Evolutionary conservation across 495 filamentous ascomycete genomes (phyloP).

Genomic region (Achaetomiella virescens): DNA sequence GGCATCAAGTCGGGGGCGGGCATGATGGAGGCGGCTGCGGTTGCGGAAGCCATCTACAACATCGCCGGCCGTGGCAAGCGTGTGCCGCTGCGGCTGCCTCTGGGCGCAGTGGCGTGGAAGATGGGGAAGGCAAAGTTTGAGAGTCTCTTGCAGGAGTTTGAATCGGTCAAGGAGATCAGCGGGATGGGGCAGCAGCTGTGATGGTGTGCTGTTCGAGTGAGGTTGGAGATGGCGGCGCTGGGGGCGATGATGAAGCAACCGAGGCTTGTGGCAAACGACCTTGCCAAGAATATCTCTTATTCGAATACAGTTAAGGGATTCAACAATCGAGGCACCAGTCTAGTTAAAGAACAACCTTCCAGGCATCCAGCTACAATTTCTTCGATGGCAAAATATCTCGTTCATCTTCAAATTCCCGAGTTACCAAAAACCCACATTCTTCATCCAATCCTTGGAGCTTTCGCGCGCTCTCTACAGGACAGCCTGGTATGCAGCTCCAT

Average conservation of each 20-base stretch:
- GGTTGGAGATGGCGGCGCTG: not conserved
- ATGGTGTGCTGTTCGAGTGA: not conserved
- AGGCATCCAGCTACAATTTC: no score
- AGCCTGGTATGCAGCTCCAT: not conserved
- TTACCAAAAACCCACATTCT: no score
- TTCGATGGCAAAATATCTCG: no score
- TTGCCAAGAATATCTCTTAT: no score
- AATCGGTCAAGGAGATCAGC: conserved; percentile 30
- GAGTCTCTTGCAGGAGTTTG: conserved; percentile 30
- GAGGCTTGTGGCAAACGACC: no score
- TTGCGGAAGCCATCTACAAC: conserved; percentile 37
- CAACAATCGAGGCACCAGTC: no score
- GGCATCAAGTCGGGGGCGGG: conserved; percentile 24
- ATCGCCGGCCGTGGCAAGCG: conserved; percentile 20
- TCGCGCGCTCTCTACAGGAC: no score
- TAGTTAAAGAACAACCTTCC: no score
- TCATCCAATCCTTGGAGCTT: no score
- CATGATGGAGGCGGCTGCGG: conserved; percentile 19
- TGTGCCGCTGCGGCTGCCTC: conserved; percentile 40
- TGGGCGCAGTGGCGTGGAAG: conserved; percentile 38
- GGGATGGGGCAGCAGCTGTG: conserved; percentile 7
- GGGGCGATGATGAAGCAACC: no score
- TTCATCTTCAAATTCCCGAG: no score
- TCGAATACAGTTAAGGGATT: no score
- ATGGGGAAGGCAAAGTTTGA: conserved; percentile 34